phyloP scores from a whole-genome alignment of 2,329 filamentous ascomycete species.

The Coniella lustricola region DNA sequence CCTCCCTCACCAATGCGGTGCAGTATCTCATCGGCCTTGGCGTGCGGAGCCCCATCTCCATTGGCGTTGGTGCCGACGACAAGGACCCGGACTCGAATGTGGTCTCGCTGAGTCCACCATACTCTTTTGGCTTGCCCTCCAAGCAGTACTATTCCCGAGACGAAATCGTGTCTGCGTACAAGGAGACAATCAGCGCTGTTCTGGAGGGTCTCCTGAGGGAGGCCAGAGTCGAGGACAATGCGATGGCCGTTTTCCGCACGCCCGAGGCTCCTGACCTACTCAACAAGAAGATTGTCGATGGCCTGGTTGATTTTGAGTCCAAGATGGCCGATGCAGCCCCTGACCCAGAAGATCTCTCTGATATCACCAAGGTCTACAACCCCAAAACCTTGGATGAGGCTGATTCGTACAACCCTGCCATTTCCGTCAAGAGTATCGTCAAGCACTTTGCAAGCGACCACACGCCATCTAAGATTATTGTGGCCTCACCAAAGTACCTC shows the following conservation, averaged over 20 bases:
- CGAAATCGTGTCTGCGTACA: conserved; percentile 45
- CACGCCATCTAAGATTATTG: conserved; percentile 13
- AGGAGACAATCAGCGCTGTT: conserved; percentile 34
- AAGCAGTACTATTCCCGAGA: conserved; percentile 55
- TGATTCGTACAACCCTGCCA: conserved; percentile 13
- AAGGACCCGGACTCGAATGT: conserved; percentile 32
- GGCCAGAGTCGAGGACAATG: neutral
- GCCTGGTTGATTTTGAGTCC: conserved; percentile 20
- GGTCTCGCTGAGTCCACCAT: conserved; percentile 34
- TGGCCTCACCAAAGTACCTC: conserved; percentile 45
- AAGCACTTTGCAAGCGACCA: conserved; percentile 4
- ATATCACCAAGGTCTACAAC: conserved; percentile 17
- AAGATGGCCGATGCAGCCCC: conserved; percentile 15
- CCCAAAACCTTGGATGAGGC: conserved; percentile 11
- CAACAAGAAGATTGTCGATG: conserved; percentile 23
- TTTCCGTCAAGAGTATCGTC: conserved; percentile 17
- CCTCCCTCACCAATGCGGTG: conserved; percentile 31
- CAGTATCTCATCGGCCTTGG: conserved; percentile 30
- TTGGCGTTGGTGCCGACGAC: conserved; percentile 35
- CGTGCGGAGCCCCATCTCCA: conserved; percentile 35
- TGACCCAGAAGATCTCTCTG: conserved; percentile 16
- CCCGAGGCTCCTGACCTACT: conserved; percentile 17
- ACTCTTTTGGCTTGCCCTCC: conserved; percentile 52
- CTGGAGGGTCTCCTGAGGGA: conserved; percentile 21
- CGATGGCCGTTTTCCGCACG: conserved; percentile 21